Evolutionary conservation across 345 rosid genomes (phyloP).

Genomic region (Lumnitzera littorea): DNA sequence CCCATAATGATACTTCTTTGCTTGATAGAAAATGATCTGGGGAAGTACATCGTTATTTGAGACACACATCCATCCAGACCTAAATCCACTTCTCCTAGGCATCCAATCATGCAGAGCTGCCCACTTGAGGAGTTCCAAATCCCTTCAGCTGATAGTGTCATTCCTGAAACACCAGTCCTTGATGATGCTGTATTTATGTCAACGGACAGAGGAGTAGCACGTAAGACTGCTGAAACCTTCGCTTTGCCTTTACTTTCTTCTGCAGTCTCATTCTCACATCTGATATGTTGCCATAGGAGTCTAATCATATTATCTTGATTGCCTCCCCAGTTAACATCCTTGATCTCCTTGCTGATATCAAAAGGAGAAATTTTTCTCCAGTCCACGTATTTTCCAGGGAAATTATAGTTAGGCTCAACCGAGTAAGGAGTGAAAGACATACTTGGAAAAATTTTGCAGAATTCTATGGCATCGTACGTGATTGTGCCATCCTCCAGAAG

Average conservation of each 20-base stretch:
- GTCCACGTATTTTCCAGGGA: no score
- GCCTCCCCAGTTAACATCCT: no score
- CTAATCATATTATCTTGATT: background rate
- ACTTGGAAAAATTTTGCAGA: background rate
- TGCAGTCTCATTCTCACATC: background rate
- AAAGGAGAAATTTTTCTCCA: no score
- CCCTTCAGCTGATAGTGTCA: conserved; percentile 13
- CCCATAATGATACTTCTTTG: conserved; percentile 7
- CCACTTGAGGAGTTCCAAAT: conserved; percentile 12
- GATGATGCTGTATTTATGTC: background rate
- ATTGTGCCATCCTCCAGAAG: background rate
- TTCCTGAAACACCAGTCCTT: conserved; percentile 7
- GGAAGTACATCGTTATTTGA: conserved; percentile 10
- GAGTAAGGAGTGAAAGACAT: no score
- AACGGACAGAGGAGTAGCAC: background rate
- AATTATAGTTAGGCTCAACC: no score
- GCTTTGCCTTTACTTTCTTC: background rate
- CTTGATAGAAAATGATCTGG: conserved; percentile 3
- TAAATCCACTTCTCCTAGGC: conserved; percentile 1
- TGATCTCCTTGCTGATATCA: no score
- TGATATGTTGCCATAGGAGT: background rate
- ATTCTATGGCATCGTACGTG: background rate
- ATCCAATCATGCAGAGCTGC: conserved; percentile 18
- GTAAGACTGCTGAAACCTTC: background rate
- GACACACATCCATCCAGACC: background rate